Percentiles rank a stretch among this genome's conserved stretches.
phyloP scores from a whole-genome alignment of 1,284 basidiomycete species.

The Earliella scabrosa region DNA sequence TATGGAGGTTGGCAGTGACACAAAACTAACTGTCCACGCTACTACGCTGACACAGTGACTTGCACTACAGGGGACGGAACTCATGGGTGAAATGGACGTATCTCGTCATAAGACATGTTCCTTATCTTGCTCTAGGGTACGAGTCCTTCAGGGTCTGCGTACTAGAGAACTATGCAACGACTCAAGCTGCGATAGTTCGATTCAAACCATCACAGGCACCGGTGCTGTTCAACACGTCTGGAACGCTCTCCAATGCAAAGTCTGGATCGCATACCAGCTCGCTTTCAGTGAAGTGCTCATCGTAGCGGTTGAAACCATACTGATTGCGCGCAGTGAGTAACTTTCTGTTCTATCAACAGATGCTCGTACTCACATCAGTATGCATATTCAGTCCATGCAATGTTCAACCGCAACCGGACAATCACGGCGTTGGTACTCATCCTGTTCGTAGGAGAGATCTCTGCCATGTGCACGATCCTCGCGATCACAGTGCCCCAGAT shows the following conservation, averaged over 20 bases:
- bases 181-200: not conserved
- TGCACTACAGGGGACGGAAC: constrained; percentile 11
- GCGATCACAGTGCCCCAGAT: constrained; percentile 14
- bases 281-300: constrained; percentile 11
- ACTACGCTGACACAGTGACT: too few species aligned
- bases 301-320: constrained; percentile 17
- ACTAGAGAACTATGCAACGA: not conserved
- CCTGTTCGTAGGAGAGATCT: constrained; percentile 19
- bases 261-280: constrained; percentile 19
- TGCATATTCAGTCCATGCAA: constrained; percentile 18
- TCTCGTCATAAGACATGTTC: constrained; percentile 16
- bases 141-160: not conserved
- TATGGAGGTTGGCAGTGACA: constrained; percentile 13
- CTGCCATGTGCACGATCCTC: constrained; percentile 19
- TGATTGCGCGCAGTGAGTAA: constrained; percentile 22
- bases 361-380: not conserved
- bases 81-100: constrained; percentile 17
- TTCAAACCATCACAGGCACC: not conserved
- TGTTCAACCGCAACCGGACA: constrained; percentile 20
- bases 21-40: too few species aligned
- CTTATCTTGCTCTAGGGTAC: constrained; percentile 17
- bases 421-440: constrained; percentile 8
- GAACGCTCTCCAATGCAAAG: constrained; percentile 5
- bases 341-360: not conserved
- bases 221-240: constrained; percentile 6